Conservation (phyloP, 139 green algal species). For the Tetradesmus lagerheimii region DNA sequence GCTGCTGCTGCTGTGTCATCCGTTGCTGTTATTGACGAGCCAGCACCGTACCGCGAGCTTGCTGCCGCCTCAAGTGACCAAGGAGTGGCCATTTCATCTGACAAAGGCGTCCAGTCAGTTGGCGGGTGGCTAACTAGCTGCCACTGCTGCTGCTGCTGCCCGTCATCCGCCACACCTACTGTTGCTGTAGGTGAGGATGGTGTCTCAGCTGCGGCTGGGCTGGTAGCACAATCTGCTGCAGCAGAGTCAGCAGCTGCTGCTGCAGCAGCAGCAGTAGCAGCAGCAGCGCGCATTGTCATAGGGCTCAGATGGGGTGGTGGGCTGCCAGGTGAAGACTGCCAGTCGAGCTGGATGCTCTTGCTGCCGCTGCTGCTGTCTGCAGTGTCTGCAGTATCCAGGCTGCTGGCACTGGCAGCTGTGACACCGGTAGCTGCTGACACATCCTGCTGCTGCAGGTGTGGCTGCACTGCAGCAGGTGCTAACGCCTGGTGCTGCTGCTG, state of each 20-base stretch:
- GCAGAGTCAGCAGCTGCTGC: background rate
- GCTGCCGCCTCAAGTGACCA: conserved; percentile 11
- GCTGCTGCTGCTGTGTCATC: background rate
- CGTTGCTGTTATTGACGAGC: background rate
- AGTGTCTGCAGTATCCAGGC: background rate
- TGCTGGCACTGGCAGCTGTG: background rate
- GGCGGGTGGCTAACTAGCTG: background rate
- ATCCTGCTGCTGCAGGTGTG: background rate
- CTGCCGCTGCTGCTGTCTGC: conserved; percentile 36
- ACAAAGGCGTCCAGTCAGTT: conserved; percentile 20
- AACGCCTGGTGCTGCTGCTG: background rate
- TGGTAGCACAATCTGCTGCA: background rate
- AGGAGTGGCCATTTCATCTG: background rate
- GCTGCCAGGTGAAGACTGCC: background rate
- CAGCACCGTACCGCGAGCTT: background rate
- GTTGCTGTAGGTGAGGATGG: background rate
- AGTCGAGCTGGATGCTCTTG: conserved; percentile 31
- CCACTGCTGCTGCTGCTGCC: background rate
- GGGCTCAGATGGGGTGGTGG: conserved; percentile 1
- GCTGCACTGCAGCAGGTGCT: background rate
- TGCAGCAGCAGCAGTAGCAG: background rate
- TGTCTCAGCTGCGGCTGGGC: background rate
- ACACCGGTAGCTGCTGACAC: background rate
- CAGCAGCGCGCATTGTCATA: background rate
- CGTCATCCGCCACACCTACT: background rate